Conservation (phyloP, 352 stramenopile species). For the Elongisporangium undulatum region DNA sequence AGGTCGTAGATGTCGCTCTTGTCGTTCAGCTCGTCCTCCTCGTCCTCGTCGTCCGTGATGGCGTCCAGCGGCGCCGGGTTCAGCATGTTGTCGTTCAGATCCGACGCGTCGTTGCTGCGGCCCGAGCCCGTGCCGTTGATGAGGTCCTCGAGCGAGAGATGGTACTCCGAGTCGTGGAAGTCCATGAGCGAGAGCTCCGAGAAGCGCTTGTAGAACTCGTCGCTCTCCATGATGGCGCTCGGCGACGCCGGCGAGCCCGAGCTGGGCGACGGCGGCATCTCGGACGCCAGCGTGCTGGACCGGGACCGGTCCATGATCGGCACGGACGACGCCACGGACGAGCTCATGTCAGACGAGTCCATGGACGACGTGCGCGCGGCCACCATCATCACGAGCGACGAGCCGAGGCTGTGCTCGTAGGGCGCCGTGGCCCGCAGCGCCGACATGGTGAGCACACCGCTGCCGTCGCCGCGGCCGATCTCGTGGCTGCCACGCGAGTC, state of each 20-base stretch:
- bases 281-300: conserved; percentile 4
- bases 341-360: conserved; percentile 1
- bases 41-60: conserved; percentile 16
- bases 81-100: conserved; percentile 26
- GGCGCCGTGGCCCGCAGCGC: neutral
- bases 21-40: conserved; percentile 27
- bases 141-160: conserved; percentile 33
- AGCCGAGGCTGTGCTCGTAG: neutral
- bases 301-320: neutral
- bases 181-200: conserved; percentile 48
- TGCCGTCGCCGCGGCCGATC: neutral
- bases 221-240: conserved; percentile 20
- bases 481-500: conserved; percentile 15
- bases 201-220: conserved; percentile 42
- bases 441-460: neutral
- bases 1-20: neutral
- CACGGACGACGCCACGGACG: neutral
- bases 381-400: neutral
- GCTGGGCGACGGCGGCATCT: conserved; percentile 12
- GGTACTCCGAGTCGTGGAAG: conserved; percentile 68
- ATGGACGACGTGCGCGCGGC: neutral
- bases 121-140: conserved; percentile 7
- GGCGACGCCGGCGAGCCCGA: conserved; percentile 44
- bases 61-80: neutral
- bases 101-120: conserved; percentile 21